Conservation (phyloP, 1,284 basidiomycete species). For the Leccinum insolens region DNA sequence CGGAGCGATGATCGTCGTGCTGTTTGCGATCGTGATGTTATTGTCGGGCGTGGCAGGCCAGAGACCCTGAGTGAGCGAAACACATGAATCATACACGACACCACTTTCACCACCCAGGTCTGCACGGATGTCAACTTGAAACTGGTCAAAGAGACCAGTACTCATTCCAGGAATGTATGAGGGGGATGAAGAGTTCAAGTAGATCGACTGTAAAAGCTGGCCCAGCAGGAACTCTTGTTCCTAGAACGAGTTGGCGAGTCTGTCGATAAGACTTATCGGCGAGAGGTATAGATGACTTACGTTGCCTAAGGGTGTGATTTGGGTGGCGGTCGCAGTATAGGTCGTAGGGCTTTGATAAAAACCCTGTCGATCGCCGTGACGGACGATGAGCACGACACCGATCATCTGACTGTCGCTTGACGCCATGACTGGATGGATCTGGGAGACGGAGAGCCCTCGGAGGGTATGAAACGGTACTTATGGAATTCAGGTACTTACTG, state of each 20-base stretch:
- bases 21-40: conserved; percentile 70
- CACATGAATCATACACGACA: conserved; percentile 71
- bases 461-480: neutral
- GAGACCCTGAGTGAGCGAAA: conserved; percentile 72
- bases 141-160: conserved; percentile 46
- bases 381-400: conserved; percentile 61
- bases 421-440: conserved; percentile 16
- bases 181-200: conserved; percentile 60
- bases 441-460: neutral
- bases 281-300: conserved; percentile 38
- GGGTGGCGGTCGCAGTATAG: conserved; percentile 66
- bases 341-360: conserved; percentile 70
- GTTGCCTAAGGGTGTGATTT: conserved; percentile 79
- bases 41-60: conserved; percentile 60
- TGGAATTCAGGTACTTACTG: too few species aligned
- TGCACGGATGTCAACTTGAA: conserved; percentile 54
- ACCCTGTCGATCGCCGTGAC: conserved; percentile 64
- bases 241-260: conserved; percentile 12
- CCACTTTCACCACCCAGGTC: conserved; percentile 79
- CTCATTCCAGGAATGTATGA: conserved; percentile 63
- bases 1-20: conserved; percentile 67
- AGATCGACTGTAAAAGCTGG: conserved; percentile 57
- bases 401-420: conserved; percentile 37
- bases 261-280: neutral
- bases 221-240: conserved; percentile 72